Percentiles rank a stretch among this genome's conserved stretches.
Conservation (phyloP, 129 eudicot species). For the Lactuca saligna region DNA sequence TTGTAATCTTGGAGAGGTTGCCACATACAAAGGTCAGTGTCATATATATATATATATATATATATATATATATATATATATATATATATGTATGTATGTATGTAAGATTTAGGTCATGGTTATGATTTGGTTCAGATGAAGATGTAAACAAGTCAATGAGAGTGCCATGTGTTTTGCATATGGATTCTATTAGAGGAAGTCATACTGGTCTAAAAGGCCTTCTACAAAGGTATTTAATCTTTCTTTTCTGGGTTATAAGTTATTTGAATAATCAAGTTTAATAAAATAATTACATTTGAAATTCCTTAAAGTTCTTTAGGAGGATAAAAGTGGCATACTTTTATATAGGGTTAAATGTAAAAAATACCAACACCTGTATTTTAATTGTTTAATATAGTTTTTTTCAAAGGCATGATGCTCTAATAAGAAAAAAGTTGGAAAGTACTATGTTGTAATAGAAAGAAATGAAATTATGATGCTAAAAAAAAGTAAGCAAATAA, state of each 20-base stretch:
- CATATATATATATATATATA: too few relatives aligned
- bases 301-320: background rate
- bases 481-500: too few relatives aligned
- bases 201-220: slow-evolving; percentile 76
- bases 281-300: background rate
- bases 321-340: too few relatives aligned
- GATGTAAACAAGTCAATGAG: slow-evolving; percentile 38
- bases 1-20: slow-evolving; percentile 84
- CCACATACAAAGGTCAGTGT: slow-evolving; percentile 47
- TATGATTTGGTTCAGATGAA: slow-evolving; percentile 43
- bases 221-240: slow-evolving; percentile 61
- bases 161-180: slow-evolving; percentile 90
- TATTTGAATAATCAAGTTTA: background rate
- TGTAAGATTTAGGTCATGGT: background rate
- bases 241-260: background rate
- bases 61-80: background rate
- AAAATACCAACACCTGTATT: too few relatives aligned
- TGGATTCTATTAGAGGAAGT: slow-evolving; percentile 93
- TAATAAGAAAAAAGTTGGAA: too few relatives aligned
- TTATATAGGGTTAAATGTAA: background rate
- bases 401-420: too few relatives aligned
- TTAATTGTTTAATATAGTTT: too few relatives aligned
- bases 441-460: too few relatives aligned
- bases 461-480: too few relatives aligned
- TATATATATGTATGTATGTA: background rate